A percentile compares a stretch with the other conserved stretches of the same genome.
Conservation (phyloP, 805 yeast genomes). For the Saturnispora quitensis region DNA sequence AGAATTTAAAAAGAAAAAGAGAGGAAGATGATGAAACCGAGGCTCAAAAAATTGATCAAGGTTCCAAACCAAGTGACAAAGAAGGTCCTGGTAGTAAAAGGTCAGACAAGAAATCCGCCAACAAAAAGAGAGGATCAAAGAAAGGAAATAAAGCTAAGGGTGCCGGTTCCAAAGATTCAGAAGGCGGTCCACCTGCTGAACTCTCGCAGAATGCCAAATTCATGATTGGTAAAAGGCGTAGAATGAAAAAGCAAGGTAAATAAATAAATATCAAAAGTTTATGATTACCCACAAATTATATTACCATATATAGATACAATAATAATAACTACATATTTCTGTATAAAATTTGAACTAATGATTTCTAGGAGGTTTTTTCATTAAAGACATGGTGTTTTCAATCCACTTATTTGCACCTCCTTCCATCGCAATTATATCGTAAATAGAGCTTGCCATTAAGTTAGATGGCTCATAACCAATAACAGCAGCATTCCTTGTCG, state of each 20-base stretch:
- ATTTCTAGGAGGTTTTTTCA: conserved; percentile 61
- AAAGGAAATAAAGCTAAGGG: conserved; percentile 12
- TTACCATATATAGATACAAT: not conserved
- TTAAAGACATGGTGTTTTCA: conserved; percentile 63
- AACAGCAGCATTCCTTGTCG: conserved; percentile 87
- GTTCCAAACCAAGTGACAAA: not conserved
- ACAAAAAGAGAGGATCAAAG: conserved; percentile 22
- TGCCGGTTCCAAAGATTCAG: conserved; percentile 5
- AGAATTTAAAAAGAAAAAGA: conserved; percentile 21
- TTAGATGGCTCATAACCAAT: conserved; percentile 46
- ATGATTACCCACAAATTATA: not conserved
- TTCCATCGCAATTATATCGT: conserved; percentile 58
- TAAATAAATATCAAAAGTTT: conserved; percentile 10
- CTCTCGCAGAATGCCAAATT: conserved; percentile 49
- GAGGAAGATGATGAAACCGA: conserved; percentile 11
- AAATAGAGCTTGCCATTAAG: conserved; percentile 30
- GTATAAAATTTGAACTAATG: conserved; percentile 31
- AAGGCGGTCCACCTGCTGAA: conserved; percentile 4
- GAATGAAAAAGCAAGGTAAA: conserved; percentile 37
- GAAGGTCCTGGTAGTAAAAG: conserved; percentile 16
- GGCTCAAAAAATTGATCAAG: conserved; percentile 11
- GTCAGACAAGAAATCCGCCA: conserved; percentile 8
- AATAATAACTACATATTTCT: not conserved
- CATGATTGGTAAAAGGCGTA: conserved; percentile 62
- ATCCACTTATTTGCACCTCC: conserved; percentile 94